phyloP scores from a whole-genome alignment of 2,329 filamentous ascomycete species.

The Paraphoma chrysanthemicola region DNA sequence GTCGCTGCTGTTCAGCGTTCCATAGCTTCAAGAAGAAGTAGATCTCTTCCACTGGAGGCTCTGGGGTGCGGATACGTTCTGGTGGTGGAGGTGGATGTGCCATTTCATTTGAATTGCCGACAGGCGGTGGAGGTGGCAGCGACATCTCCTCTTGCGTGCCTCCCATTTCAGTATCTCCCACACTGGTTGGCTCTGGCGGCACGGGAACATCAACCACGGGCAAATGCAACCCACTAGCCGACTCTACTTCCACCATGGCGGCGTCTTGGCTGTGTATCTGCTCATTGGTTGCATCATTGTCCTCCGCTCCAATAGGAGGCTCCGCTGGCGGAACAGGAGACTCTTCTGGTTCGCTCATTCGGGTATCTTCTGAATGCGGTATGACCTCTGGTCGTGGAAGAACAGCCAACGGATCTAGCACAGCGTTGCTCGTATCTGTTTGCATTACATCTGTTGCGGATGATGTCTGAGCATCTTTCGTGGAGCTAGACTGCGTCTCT shows the following conservation, averaged over 20 bases:
- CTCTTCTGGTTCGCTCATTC: conserved; percentile 49
- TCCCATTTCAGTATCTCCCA: conserved; percentile 45
- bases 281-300: background rate
- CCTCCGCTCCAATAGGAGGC: conserved; percentile 7
- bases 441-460: background rate
- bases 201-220: conserved; percentile 28
- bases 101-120: conserved; percentile 19
- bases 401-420: background rate
- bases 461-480: background rate
- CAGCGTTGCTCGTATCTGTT: conserved; percentile 5
- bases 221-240: conserved; percentile 20
- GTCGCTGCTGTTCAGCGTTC: conserved; percentile 42
- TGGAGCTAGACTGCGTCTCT: conserved; percentile 1
- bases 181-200: conserved; percentile 15
- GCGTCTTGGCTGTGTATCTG: conserved; percentile 21
- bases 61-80: conserved; percentile 25
- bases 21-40: conserved; percentile 52
- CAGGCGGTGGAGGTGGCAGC: conserved; percentile 29
- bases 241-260: conserved; percentile 32
- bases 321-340: conserved; percentile 7
- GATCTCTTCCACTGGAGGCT: conserved; percentile 41
- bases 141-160: conserved; percentile 39
- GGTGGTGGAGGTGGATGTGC: conserved; percentile 25
- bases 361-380: conserved; percentile 40
- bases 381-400: conserved; percentile 9